Evolutionary conservation across 257 asterid genomes (phyloP).

Genomic region (Nicotiana sylvestris): DNA sequence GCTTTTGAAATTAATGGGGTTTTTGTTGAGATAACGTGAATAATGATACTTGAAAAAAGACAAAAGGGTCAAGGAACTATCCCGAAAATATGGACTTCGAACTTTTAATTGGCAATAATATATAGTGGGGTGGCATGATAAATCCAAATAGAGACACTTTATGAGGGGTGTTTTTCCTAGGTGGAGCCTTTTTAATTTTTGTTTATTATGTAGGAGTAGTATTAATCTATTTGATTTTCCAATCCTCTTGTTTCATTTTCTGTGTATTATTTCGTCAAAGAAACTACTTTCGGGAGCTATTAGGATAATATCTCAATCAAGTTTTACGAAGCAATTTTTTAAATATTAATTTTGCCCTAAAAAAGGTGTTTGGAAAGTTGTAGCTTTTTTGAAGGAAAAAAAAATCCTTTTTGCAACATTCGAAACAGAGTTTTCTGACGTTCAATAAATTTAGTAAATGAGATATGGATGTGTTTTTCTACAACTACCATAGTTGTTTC

Average conservation of each 20-base stretch:
- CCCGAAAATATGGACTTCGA: background rate
- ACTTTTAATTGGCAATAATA: background rate
- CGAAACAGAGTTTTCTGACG: too few species aligned
- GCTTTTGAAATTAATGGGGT: background rate
- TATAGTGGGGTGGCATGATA: background rate
- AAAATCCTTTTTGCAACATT: background rate
- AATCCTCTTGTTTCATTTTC: background rate
- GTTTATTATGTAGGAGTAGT: background rate
- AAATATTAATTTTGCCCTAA: background rate
- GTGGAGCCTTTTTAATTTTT: background rate
- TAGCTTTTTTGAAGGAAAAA: too few species aligned
- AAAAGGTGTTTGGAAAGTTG: background rate
- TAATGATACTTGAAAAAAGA: background rate
- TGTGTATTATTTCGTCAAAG: background rate
- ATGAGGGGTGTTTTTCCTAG: background rate
- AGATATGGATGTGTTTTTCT: background rate
- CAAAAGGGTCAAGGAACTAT: background rate
- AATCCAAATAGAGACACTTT: background rate
- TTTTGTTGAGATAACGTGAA: background rate
- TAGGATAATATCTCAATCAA: background rate
- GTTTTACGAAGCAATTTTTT: background rate
- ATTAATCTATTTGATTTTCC: background rate
- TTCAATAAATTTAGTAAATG: too few species aligned
- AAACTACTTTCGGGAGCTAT: background rate
- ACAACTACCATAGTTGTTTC: background rate